A percentile compares a stretch with the other conserved stretches of the same genome.
phyloP scores from a whole-genome alignment of 2,329 filamentous ascomycete genomes.

The Ophiostoma novo-ulmi region DNA sequence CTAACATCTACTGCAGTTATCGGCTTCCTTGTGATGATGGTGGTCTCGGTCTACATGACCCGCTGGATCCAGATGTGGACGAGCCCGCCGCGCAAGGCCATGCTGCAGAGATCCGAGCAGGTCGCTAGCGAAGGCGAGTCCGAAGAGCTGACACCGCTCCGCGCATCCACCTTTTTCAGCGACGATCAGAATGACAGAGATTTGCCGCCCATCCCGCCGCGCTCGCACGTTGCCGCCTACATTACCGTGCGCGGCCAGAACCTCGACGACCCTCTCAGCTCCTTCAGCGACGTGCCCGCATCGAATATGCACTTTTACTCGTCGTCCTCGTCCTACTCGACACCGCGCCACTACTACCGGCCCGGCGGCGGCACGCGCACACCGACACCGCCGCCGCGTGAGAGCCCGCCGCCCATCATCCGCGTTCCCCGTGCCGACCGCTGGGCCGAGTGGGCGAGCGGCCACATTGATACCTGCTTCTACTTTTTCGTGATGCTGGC shows the following conservation, averaged over 20 bases:
- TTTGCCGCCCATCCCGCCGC: conserved; percentile 21
- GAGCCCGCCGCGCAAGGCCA: conserved; percentile 49
- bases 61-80: conserved; percentile 48
- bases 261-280: conserved; percentile 28
- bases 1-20: conserved; percentile 39
- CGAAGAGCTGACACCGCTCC: conserved; percentile 26
- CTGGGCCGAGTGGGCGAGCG: conserved; percentile 46
- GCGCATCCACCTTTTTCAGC: conserved; percentile 19
- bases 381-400: conserved; percentile 22
- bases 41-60: conserved; percentile 50
- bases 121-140: conserved; percentile 3
- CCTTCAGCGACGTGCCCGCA: conserved; percentile 27
- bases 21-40: conserved; percentile 51
- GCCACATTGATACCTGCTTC: conserved; percentile 43
- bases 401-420: conserved; percentile 38
- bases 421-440: conserved; percentile 42
- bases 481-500: conserved; percentile 45
- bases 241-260: conserved; percentile 28
- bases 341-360: neutral
- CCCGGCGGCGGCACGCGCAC: neutral
- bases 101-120: conserved; percentile 49
- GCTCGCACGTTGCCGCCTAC: conserved; percentile 26
- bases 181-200: conserved; percentile 16
- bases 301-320: conserved; percentile 26
- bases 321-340: neutral